Base-by-base conservation (phyloP, 805 yeast species). In the Zygosaccharomyces siamensis region DNA sequence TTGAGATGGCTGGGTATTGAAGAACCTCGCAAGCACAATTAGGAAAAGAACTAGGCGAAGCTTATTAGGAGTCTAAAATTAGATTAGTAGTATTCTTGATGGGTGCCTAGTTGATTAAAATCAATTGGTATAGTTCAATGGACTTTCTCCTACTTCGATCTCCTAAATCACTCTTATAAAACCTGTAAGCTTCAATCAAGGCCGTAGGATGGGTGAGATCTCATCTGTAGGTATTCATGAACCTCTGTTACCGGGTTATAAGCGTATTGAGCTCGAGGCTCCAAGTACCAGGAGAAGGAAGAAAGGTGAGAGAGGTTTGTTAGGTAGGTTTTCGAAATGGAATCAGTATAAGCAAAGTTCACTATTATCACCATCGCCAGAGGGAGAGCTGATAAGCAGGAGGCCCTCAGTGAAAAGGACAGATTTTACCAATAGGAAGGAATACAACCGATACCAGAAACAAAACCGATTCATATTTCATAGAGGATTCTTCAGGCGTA, bases 401-500 rank as follows among this genome's bases (percentile, higher is more conserved):
- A 47, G 43, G 26, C 43, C 55, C 4, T 55, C 61, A 12, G 31
- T 54, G 11, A 54, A 45, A 26, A 56, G 64, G 28, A 57, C 49
- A 12, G 64, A 62, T 49, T 61, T 57, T 32, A 59, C 66, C 5
- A 58, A 47, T 26, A 50, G 39, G 10, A 40, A 45, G n/a, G 66
- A 62, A 46, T 28, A 49, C 12, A 44, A 49, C 12, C 43, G 48
- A 21, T 53, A 38, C 40, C 52, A 52, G 27, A 43, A 47, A 12
- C 44, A 50, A 14, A 53, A 47, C 7, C 49, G 48, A 23, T 58
- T 57, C 35, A 52, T 63, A 30, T 63, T 63, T 33, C 67, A 63
- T 41, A 57, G 52, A 30, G 67, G 67, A 5, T 63, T 63, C 40
- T 56, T 58, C 37, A 52, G 39, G 14, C 52, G 59, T 40, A 38